phyloP scores from a whole-genome alignment of 2,329 filamentous ascomycete species.

The Botrytis paeoniae region DNA sequence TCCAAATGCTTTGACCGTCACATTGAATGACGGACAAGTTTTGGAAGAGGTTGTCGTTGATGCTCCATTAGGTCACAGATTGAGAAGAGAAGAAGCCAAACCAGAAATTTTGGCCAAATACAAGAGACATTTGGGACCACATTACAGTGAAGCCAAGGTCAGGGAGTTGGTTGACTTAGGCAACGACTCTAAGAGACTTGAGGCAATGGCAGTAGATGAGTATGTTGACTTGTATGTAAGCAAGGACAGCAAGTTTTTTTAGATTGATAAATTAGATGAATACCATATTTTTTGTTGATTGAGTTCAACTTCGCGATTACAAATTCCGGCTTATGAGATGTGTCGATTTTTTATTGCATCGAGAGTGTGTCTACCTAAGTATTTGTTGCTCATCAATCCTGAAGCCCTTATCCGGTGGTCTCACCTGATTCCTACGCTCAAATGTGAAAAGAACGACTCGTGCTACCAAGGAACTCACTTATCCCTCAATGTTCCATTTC shows the following conservation, averaged over 20 bases:
- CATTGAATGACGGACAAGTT: slow-evolving; percentile 88
- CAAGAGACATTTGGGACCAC: slow-evolving; percentile 83
- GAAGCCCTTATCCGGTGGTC: no score
- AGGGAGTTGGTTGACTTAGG: slow-evolving; percentile 80
- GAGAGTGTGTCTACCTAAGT: no score
- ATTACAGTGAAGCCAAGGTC: slow-evolving; percentile 74
- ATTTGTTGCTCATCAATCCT: neutral
- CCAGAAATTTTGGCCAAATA: slow-evolving; percentile 95
- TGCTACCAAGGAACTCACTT: no score
- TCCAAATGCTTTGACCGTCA: slow-evolving; percentile 93
- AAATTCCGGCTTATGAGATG: neutral
- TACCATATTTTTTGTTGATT: slow-evolving; percentile 35
- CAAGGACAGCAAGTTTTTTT: slow-evolving; percentile 57
- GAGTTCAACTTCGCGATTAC: no score
- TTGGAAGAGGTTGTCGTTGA: slow-evolving; percentile 89
- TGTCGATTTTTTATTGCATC: no score
- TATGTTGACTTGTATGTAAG: slow-evolving; percentile 82
- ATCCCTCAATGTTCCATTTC: no score
- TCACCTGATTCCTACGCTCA: no score
- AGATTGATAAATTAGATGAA: slow-evolving; percentile 19
- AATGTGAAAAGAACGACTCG: no score
- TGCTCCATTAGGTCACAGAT: slow-evolving; percentile 88
- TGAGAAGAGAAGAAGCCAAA: slow-evolving; percentile 93
- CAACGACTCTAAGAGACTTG: slow-evolving; percentile 70
- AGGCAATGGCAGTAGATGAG: slow-evolving; percentile 81